Evolutionary conservation across 345 rosid species (phyloP), one percentile per base, ranked within the genome.

Genomic region (Dipteronia dyeriana): DNA sequence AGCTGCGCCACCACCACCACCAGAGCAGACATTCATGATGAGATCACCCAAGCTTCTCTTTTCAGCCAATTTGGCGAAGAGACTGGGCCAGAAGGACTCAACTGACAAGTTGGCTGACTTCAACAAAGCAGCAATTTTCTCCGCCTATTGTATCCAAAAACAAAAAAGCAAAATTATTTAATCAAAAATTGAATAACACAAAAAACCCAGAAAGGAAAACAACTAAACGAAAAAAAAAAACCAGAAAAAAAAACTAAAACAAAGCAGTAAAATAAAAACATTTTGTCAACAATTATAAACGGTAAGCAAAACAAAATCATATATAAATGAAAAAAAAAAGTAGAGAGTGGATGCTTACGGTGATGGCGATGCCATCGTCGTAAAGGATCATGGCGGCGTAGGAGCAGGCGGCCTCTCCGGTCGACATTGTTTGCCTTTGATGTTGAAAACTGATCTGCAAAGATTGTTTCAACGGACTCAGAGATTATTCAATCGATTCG

Each of bases 81-180:
- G 81, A 73, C 89, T 79, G 1, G 91, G 91, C 94, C 94, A 90
- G 88, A 87, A 90, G 4, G 94, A 83, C 72, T 90, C 94, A 22
- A 88, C 84, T 3, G 79, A 0, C 70, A 90, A 53, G 38, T 83
- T 84, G 5, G 94, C 92, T 2, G 90, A 79, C 71, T 88, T 90
- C 66, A 88, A 84, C 72, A 91, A 31, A 0, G 85, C 4, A n/a
- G 87, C 81, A 26, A 91, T 88, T 85, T 89, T 91, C 78, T 91
- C 93, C 13, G 92, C 84, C 95, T 89, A 78, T 54, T 8, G 13
- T 25, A 11, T 13, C 16, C 34, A 29, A 11, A 63, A 25, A 14
- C 38, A 49, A 16, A 43, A 41, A 66, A 66, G 20, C 0, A 41
- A 39, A 38, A 66, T 9, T 41, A 31, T 31, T 53, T 51, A 4